Conservation (phyloP, 371 early-diverging fungal genomes). For the Amoeboaphelidium protococcarum region DNA sequence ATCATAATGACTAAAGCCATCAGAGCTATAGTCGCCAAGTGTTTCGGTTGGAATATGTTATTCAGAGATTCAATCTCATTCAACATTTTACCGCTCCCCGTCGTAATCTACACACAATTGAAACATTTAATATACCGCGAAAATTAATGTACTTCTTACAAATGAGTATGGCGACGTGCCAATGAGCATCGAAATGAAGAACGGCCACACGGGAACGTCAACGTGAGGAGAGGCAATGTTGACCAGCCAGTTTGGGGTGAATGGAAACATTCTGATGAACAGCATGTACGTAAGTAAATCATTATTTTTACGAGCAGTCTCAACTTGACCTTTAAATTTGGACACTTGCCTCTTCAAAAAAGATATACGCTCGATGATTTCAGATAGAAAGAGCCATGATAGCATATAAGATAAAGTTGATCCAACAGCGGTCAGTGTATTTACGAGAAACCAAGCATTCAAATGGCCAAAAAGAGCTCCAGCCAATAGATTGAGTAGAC, state of each 20-base stretch:
- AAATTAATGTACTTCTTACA: too few relatives aligned
- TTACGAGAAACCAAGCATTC: conserved; percentile 5
- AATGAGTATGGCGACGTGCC: conserved; percentile 11
- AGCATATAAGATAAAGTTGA: conserved; percentile 8
- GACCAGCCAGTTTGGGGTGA: conserved; percentile 10
- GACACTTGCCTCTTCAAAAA: too few relatives aligned
- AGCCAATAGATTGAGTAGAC: conserved; percentile 7
- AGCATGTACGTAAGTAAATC: conserved; percentile 7
- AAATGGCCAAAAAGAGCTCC: conserved; percentile 9
- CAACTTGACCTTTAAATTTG: conserved; percentile 3
- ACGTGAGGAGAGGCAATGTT: conserved; percentile 10
- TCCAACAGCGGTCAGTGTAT: conserved; percentile 8
- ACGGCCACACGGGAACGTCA: conserved; percentile 7
- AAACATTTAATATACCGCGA: too few relatives aligned
- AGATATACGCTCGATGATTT: conserved; percentile 2
- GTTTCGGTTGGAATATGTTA: background rate
- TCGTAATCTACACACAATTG: too few relatives aligned
- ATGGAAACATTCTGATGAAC: conserved; percentile 9
- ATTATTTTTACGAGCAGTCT: conserved; percentile 1
- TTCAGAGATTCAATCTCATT: background rate
- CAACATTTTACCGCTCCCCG: background rate
- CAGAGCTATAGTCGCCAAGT: background rate
- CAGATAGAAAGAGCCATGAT: conserved; percentile 4
- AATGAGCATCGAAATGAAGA: conserved; percentile 5
- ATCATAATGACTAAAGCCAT: background rate